Evolutionary conservation across 345 rosid genomes (phyloP), one percentile per base, ranked within the genome.

Genomic region (Gossypium raimondii): DNA sequence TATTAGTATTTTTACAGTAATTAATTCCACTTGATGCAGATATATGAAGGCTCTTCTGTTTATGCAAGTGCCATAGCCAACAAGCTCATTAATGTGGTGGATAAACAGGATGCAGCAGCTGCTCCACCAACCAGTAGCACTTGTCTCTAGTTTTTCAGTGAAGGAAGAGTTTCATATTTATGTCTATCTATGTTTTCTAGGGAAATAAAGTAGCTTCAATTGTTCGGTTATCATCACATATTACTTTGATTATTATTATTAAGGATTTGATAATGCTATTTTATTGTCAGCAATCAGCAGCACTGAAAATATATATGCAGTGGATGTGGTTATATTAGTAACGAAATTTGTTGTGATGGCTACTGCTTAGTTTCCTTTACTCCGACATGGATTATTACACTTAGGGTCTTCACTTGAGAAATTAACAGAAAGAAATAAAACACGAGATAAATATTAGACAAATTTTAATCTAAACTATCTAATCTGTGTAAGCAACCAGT

Each of bases 21-120:
- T 57, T 62, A 25, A 14, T 60, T 61, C 59, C 50, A 34, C 41
- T 34, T 6, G 24, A 13, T 75, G 61, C 50, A 64, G 63, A 65
- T 51, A 63, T 64, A 50, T 13, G 52, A 55, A 64, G 72, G 71
- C 24, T 75, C 71, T 13, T 14, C 72, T 14, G 50, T 52, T 34
- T 38, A 53, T 65, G 52, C 72, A 12, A 64, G 77, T 41, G 89
- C 88, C 11, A 86, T 90, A 77, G 97, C 96, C 68, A 92, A 86
- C 85, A 87, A 81, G 74, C 86, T 92, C 53, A 89, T 92, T 57
- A 90, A 89, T 78, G 96, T 80, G 29, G 77, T 90, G 81, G 93
- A 90, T 78, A 80, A 76, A 76, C 86, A 87, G 75, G 84, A 83
- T 79, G 82, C 88, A 68, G 88, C 84, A 66, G 88, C 84, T 41